phyloP scores from a whole-genome alignment of 2,329 filamentous ascomycete genomes.

The Sporothrix luriei region DNA sequence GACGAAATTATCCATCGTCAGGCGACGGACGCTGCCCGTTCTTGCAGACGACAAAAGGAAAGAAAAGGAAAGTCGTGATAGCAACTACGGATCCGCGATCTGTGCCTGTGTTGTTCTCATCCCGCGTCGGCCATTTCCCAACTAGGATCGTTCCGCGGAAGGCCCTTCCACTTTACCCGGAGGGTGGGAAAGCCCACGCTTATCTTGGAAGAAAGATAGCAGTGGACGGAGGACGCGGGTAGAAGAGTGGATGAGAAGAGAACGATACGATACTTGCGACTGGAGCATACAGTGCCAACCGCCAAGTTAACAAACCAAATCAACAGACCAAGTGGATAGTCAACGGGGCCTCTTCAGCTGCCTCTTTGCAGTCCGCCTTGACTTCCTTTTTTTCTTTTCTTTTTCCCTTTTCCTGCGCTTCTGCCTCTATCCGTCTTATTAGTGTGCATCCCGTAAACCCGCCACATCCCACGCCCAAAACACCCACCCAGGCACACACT shows the following conservation, averaged over 20 bases:
- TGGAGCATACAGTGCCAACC: too few relatives aligned
- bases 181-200: conserved; percentile 11
- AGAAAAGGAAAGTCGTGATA: conserved; percentile 16
- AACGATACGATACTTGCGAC: neutral
- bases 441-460: conserved; percentile 2
- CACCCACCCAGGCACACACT: neutral
- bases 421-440: conserved; percentile 15
- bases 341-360: neutral
- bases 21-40: too few relatives aligned
- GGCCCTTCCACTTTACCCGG: conserved; percentile 30
- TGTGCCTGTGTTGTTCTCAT: conserved; percentile 22
- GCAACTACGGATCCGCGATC: conserved; percentile 22
- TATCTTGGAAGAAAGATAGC: conserved; percentile 11
- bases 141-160: conserved; percentile 31
- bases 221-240: neutral
- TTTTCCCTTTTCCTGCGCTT: neutral
- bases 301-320: neutral
- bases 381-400: neutral
- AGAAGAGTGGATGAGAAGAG: neutral
- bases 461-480: neutral
- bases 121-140: conserved; percentile 25
- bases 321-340: neutral
- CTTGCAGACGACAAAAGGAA: neutral
- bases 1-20: too few relatives aligned
- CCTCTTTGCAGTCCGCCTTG: neutral